phyloP scores from a whole-genome alignment of 78 protist species.

The Thecamonas trahens region DNA sequence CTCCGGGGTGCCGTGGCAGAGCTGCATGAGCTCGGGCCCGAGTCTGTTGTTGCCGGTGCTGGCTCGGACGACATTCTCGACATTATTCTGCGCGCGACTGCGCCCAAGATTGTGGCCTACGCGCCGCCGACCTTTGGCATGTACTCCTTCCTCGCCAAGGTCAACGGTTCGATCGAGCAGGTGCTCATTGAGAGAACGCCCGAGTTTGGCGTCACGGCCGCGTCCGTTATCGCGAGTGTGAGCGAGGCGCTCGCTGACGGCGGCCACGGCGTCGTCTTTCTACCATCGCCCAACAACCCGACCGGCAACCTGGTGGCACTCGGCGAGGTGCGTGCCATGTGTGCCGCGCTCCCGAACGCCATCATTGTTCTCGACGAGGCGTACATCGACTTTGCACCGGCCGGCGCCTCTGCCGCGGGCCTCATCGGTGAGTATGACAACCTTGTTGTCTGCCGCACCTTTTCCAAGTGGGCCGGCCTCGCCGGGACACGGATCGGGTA shows the following conservation, averaged over 20 bases:
- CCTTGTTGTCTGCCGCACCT: constrained; percentile 17
- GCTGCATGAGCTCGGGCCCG: constrained; percentile 1
- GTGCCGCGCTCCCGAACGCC: neutral
- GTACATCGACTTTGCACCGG: constrained; percentile 2
- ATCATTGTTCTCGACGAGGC: constrained; percentile 24
- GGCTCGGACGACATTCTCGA: constrained; percentile 26
- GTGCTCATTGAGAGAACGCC: neutral
- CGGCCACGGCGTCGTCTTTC: neutral
- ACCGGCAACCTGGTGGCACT: constrained; percentile 13
- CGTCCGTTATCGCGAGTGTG: no score
- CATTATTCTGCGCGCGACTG: constrained; percentile 9
- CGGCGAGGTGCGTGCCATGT: neutral
- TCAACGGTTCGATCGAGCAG: neutral
- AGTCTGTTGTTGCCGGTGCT: neutral
- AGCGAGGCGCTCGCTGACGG: neutral
- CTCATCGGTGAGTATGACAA: neutral
- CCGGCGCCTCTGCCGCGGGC: neutral
- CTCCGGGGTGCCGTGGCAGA: constrained; percentile 12
- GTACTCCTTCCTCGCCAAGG: neutral
- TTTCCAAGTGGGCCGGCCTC: constrained; percentile 28
- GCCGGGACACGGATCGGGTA: constrained; percentile 21
- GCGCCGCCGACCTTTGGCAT: constrained; percentile 31
- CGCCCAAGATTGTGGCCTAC: neutral
- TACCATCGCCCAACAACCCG: constrained; percentile 30
- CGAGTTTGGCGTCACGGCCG: no score